phyloP scores from a whole-genome alignment of 768 basidiomycete genomes.

The Auricularia sp. region DNA sequence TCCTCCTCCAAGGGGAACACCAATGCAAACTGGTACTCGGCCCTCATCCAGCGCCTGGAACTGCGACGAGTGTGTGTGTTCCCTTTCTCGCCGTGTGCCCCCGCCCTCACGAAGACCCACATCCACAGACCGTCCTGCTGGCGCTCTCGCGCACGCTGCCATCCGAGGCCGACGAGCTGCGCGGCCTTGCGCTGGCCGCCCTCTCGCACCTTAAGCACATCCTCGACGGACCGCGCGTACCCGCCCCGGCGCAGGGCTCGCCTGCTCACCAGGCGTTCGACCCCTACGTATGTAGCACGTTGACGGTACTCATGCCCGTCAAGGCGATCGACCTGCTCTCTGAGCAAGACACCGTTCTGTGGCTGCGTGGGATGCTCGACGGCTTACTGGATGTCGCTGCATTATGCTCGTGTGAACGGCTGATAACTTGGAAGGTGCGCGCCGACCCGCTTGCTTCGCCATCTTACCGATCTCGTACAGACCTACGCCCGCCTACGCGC shows the following conservation, averaged over 20 bases:
- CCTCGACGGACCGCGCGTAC: neutral
- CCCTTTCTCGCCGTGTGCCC: neutral
- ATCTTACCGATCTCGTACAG: neutral
- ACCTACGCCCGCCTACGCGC: neutral
- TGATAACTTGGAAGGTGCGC: neutral
- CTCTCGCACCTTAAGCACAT: conserved; percentile 3
- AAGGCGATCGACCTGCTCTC: conserved; percentile 10
- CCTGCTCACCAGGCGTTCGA: conserved; percentile 16
- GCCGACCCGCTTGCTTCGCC: neutral
- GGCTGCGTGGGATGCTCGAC: conserved; percentile 9
- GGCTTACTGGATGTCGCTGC: conserved; percentile 7
- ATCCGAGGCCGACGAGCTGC: neutral
- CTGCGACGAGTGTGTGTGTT: neutral
- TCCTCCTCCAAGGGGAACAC: conserved; percentile 6
- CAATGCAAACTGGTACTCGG: neutral
- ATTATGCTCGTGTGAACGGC: neutral
- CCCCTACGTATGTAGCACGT: conserved; percentile 7
- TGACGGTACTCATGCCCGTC: conserved; percentile 22
- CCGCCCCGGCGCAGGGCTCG: conserved; percentile 3
- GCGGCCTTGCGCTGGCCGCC: neutral
- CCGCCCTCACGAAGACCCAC: too few species aligned
- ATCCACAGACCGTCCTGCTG: conserved; percentile 8
- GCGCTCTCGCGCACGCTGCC: conserved; percentile 8
- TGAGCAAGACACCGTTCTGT: conserved; percentile 6
- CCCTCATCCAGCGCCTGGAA: neutral